Conservation (phyloP, 2,329 filamentous ascomycete species). For the Botrytis squamosa region DNA sequence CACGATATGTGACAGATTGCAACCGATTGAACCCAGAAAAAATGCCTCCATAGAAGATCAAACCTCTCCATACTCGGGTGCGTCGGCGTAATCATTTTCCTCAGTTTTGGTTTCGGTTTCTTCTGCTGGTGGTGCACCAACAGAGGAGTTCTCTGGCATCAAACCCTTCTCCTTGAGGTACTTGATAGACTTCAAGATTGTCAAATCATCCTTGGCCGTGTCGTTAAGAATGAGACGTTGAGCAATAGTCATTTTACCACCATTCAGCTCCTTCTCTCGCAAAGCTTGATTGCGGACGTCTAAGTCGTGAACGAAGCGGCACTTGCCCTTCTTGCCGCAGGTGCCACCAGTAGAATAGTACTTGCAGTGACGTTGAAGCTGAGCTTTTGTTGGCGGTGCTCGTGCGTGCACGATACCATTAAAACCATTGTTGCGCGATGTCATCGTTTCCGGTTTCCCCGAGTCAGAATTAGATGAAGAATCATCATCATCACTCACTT, state of each 20-base stretch:
- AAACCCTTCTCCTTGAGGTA: conserved; percentile 55
- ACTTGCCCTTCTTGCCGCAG: conserved; percentile 73
- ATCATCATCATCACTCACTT: conserved; percentile 37
- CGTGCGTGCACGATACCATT: conserved; percentile 28
- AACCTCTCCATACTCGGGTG: conserved; percentile 26
- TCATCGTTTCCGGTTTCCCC: conserved; percentile 57
- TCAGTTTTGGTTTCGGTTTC: conserved; percentile 29
- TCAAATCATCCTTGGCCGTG: conserved; percentile 66
- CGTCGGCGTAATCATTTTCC: conserved; percentile 35
- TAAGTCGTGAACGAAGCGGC: conserved; percentile 68
- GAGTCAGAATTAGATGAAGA: conserved; percentile 46
- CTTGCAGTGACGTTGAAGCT: conserved; percentile 66
- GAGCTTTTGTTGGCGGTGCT: conserved; percentile 54
- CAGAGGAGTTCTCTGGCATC: conserved; percentile 38
- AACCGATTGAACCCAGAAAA: conserved; percentile 9
- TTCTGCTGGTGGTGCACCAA: conserved; percentile 31
- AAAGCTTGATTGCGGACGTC: conserved; percentile 62
- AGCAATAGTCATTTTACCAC: conserved; percentile 63
- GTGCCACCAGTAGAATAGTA: conserved; percentile 68
- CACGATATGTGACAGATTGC: not conserved
- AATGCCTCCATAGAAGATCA: conserved; percentile 4
- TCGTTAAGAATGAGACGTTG: conserved; percentile 66
- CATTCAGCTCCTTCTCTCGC: conserved; percentile 62
- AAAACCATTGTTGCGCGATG: conserved; percentile 45
- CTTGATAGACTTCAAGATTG: conserved; percentile 64